Evolutionary conservation across 2,329 filamentous ascomycete genomes (phyloP).

Genomic region (Fusarium sp.): DNA sequence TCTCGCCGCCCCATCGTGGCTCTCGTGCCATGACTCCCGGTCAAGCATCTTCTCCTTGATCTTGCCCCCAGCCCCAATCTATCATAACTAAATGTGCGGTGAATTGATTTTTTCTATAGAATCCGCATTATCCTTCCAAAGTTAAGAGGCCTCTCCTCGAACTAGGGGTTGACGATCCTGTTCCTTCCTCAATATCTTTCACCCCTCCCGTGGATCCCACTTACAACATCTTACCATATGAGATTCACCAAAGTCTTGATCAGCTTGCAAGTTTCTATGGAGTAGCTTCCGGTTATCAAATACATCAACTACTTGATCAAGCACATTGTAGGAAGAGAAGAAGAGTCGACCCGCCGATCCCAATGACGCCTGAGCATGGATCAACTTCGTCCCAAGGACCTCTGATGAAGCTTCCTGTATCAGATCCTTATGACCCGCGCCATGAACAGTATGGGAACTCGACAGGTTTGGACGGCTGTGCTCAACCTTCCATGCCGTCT

Average conservation of each 20-base stretch:
- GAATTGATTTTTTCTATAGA: slow-evolving; percentile 55
- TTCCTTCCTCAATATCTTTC: slow-evolving; percentile 36
- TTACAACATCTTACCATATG: slow-evolving; percentile 44
- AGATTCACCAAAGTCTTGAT: slow-evolving; percentile 45
- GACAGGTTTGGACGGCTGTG: slow-evolving; percentile 40
- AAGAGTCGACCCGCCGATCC: slow-evolving; percentile 45
- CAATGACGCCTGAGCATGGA: slow-evolving; percentile 48
- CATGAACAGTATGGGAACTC: slow-evolving; percentile 37
- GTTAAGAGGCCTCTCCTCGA: slow-evolving; percentile 48
- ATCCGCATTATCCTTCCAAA: slow-evolving; percentile 46
- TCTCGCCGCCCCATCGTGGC: slow-evolving; percentile 42
- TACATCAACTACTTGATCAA: slow-evolving; percentile 46
- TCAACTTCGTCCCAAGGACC: slow-evolving; percentile 44
- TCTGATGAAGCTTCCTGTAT: slow-evolving; percentile 49
- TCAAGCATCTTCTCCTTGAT: slow-evolving; percentile 46
- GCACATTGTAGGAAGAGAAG: slow-evolving; percentile 50
- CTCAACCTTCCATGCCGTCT: slow-evolving; percentile 40
- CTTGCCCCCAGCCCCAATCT: slow-evolving; percentile 41
- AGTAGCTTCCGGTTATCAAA: slow-evolving; percentile 47
- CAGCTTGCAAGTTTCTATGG: slow-evolving; percentile 50
- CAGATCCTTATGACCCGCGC: slow-evolving; percentile 39
- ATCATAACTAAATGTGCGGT: slow-evolving; percentile 51
- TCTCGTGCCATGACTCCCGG: slow-evolving; percentile 46
- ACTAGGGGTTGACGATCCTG: slow-evolving; percentile 42
- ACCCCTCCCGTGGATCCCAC: slow-evolving; percentile 39